Evolutionary conservation across 2,329 filamentous ascomycete genomes (phyloP), one percentile per base, ranked within the genome.

Genomic region (Arthrobotrys megalospora): DNA sequence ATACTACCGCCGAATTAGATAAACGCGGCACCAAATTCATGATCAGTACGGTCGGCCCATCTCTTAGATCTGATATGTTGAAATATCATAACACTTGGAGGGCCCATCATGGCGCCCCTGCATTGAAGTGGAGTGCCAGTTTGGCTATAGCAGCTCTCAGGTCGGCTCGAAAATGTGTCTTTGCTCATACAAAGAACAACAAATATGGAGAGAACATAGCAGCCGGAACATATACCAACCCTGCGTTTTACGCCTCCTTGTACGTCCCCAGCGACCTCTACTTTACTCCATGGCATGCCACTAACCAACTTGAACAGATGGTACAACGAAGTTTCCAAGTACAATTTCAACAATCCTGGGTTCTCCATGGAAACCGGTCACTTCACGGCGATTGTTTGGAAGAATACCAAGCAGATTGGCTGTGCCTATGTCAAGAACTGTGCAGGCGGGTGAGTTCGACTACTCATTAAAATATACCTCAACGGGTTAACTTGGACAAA

Each of bases 331-430:
- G 83, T 88, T 10, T 81, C 83, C 0, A 75, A 85, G 5, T 94
- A 93, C 82, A 84, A 91, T 80, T 94, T 88, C 83, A 80, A 82
- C 1, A 82, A 87, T 0, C 87, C 87, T 0, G 87, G 87, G 0
- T 93, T 91, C 81, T 85, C 82, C 7, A 85, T 90, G 80, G 83
- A 84, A 38, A 92, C 91, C 16, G 91, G 91, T 0, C 91, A 93
- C 82, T 93, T 93, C 81, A 91, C 91, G 0, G 91, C 93, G 85
- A 83, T 93, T 6, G 91, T 93, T 5, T 93, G 91, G 91, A 89
- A 88, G 83, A 83, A 85, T 24, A 92, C 90, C 0, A 89, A 85
- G 6, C 85, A 86, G 38, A 87, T 91, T 0, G 90, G 90, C 0
- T 93, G 88, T 80, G 88, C 83, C 28, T 78, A 32, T n/a, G 83